phyloP scores from a whole-genome alignment of 768 basidiomycete species.

The Strobilomyces confusus region DNA sequence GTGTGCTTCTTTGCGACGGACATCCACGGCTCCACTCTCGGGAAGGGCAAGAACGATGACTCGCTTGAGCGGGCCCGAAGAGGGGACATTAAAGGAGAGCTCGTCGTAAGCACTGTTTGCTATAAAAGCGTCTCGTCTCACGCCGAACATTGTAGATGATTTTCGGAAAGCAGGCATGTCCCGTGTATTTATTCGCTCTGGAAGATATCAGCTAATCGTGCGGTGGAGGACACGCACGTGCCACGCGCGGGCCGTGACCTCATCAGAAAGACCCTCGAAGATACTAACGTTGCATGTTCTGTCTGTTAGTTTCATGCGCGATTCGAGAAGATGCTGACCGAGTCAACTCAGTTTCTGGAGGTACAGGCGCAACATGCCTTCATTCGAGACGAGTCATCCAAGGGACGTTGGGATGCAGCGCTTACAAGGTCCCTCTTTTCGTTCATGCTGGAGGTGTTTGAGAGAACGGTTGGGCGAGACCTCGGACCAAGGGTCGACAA shows the following conservation, averaged over 20 bases:
- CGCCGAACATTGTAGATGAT: constrained; percentile 63
- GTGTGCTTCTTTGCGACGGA: constrained; percentile 97
- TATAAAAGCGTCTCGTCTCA: background rate
- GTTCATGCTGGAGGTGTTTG: constrained; percentile 93
- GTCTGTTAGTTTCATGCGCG: constrained; percentile 41
- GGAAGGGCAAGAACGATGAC: constrained; percentile 81
- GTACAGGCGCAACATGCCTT: constrained; percentile 98
- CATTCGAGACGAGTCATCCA: constrained; percentile 86
- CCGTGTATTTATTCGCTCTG: background rate
- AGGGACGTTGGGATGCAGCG: constrained; percentile 95
- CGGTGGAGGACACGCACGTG: constrained; percentile 81
- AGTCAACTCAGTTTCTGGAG: constrained; percentile 69
- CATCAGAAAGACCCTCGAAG: constrained; percentile 79
- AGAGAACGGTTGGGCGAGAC: constrained; percentile 80
- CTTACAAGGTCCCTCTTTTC: constrained; percentile 74
- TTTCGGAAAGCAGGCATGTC: constrained; percentile 83
- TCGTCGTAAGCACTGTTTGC: constrained; percentile 54
- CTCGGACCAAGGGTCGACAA: constrained; percentile 61
- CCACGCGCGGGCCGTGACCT: constrained; percentile 82
- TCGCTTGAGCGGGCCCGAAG: constrained; percentile 67
- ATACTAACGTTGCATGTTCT: constrained; percentile 65
- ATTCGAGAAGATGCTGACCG: constrained; percentile 6
- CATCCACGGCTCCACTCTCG: constrained; percentile 83
- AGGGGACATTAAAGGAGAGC: constrained; percentile 83
- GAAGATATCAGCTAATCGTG: background rate